Conservation (phyloP, 2,329 filamentous ascomycete species). For the Camptophora hylomeconis region DNA sequence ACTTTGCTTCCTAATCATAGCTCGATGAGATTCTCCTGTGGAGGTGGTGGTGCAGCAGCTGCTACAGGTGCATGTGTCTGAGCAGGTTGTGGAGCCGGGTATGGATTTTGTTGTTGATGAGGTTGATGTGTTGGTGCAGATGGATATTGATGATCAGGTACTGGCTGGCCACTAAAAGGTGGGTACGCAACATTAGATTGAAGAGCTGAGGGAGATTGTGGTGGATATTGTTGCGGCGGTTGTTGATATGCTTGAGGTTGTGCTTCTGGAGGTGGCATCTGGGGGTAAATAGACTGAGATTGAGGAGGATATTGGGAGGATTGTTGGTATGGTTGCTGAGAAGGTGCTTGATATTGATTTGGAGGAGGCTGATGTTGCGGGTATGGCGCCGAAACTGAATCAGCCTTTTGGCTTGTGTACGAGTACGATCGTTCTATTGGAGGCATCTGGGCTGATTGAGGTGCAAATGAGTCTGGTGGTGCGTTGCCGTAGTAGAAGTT, state of each 20-base stretch:
- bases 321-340: constrained; percentile 12
- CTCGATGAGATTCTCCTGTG: constrained; percentile 65
- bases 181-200: constrained; percentile 3
- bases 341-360: constrained; percentile 11
- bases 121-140: constrained; percentile 8
- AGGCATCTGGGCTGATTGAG: constrained; percentile 26
- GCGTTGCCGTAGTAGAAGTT: constrained; percentile 68
- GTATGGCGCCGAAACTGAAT: not conserved
- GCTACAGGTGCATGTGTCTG: constrained; percentile 17
- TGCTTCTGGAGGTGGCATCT: constrained; percentile 10
- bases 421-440: constrained; percentile 4
- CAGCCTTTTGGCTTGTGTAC: constrained; percentile 3
- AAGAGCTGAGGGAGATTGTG: constrained; percentile 4
- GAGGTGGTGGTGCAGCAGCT: constrained; percentile 48
- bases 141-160: constrained; percentile 1
- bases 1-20: constrained; percentile 43
- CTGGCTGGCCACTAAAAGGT: not conserved
- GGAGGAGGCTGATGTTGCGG: constrained; percentile 3
- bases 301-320: constrained; percentile 9
- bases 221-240: constrained; percentile 6
- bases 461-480: constrained; percentile 33
- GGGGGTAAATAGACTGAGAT: constrained; percentile 11
- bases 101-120: constrained; percentile 28
- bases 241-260: constrained; percentile 9
- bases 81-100: constrained; percentile 22